Evolutionary conservation across 345 rosid genomes (phyloP).

Genomic region (Hibiscus tridactylites): DNA sequence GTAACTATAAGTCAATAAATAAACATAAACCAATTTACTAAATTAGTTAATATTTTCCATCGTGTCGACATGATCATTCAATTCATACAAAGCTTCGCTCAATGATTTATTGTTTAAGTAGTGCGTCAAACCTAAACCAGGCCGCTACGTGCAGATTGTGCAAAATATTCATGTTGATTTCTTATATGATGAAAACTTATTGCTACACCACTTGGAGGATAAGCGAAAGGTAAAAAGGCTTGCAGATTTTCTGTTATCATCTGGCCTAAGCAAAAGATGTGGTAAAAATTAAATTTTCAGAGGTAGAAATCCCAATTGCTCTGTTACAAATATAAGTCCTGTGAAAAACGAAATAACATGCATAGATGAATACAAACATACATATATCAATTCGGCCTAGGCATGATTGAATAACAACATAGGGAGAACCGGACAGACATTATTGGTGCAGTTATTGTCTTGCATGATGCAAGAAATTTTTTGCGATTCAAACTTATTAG

Average conservation of each 20-base stretch:
- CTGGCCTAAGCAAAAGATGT: neutral
- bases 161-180: neutral
- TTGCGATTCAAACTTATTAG: conserved; percentile 3
- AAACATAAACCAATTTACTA: neutral
- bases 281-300: neutral
- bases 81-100: neutral
- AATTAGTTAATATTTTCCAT: neutral
- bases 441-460: neutral
- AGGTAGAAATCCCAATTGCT: neutral
- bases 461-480: neutral
- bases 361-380: neutral
- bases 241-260: neutral
- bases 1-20: neutral
- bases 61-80: no score
- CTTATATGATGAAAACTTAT: neutral
- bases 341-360: neutral
- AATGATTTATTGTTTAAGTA: neutral
- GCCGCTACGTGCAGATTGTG: neutral
- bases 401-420: neutral
- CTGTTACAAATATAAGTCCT: neutral
- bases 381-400: neutral
- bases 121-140: neutral
- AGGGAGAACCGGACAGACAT: neutral
- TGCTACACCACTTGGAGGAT: neutral
- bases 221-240: neutral